Percentiles rank a stretch among this genome's conserved stretches.
Conservation (phyloP, 495 filamentous ascomycete genomes). For the Clavariopsis aquatica region DNA sequence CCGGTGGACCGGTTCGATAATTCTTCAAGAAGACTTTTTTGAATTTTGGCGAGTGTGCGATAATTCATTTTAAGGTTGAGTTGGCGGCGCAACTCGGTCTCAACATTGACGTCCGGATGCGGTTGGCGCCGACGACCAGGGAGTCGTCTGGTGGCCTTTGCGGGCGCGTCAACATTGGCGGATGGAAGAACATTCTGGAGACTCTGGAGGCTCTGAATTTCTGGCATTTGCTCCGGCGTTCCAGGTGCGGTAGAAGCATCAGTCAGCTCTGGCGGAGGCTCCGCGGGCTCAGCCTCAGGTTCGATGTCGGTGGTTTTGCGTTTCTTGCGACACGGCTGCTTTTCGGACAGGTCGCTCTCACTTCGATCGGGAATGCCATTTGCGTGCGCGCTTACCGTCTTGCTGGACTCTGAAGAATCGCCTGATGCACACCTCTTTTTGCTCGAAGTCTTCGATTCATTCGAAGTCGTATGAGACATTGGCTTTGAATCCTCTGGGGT, state of each 20-base stretch:
- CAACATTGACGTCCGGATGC: slow-evolving; percentile 42
- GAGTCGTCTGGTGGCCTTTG: slow-evolving; percentile 38
- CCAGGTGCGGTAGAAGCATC: slow-evolving; percentile 29
- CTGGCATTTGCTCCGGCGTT: slow-evolving; percentile 30
- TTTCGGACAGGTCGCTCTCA: slow-evolving; percentile 27
- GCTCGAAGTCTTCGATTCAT: slow-evolving; percentile 12
- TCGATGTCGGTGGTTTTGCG: slow-evolving; percentile 17
- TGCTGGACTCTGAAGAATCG: slow-evolving; percentile 26
- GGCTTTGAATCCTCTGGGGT: slow-evolving; percentile 3
- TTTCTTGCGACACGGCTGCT: slow-evolving; percentile 29
- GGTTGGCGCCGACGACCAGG: slow-evolving; percentile 45
- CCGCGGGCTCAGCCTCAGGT: slow-evolving; percentile 13
- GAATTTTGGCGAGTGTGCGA: slow-evolving; percentile 40
- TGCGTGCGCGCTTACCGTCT: slow-evolving; percentile 19
- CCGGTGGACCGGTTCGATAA: slow-evolving; percentile 40
- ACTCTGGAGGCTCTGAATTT: slow-evolving; percentile 22
- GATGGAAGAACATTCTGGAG: slow-evolving; percentile 26
- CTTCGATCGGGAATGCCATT: slow-evolving; percentile 26
- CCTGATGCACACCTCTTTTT: slow-evolving; percentile 26
- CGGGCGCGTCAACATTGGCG: slow-evolving; percentile 30
- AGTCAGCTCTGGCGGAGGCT: slow-evolving; percentile 33
- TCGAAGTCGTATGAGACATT: slow-evolving; percentile 14
- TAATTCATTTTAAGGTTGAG: slow-evolving; percentile 44
- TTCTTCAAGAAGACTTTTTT: slow-evolving; percentile 45
- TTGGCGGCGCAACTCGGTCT: slow-evolving; percentile 45